These are phyloP conservation scores for Andrographis paniculata DNA, from an alignment of 305 asterid species.

Conservation along the genomic window DNA sequence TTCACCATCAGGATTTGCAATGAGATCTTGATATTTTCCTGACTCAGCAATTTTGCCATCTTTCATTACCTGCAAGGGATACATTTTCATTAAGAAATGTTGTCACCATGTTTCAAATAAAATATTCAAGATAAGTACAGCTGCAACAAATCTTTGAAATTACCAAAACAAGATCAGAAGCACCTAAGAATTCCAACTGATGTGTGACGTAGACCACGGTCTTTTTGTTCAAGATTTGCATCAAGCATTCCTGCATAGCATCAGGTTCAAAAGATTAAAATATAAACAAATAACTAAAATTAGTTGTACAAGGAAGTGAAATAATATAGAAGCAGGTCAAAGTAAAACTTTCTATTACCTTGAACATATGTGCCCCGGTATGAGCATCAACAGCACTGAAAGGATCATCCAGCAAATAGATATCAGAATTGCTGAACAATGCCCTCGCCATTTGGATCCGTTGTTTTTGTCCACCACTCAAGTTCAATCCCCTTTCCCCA, in stretches of 20 bases:
- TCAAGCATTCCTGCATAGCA: constrained; percentile 60
- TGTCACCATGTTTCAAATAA: not conserved
- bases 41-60: constrained; percentile 66
- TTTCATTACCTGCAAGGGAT: constrained; percentile 50
- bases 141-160: constrained; percentile 9
- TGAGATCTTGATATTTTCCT: constrained; percentile 58
- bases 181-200: constrained; percentile 7
- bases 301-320: not conserved
- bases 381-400: constrained; percentile 84
- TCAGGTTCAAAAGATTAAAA: constrained; percentile 2
- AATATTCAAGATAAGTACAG: not conserved
- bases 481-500: constrained; percentile 66
- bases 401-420: constrained; percentile 70
- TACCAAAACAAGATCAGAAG: constrained; percentile 72
- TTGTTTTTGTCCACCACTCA: constrained; percentile 85
- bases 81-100: not conserved
- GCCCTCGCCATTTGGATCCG: constrained; percentile 80
- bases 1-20: constrained; percentile 51
- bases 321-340: not conserved
- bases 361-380: constrained; percentile 78
- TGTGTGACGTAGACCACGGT: constrained; percentile 1
- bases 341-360: constrained; percentile 26
- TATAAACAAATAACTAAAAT: constrained; percentile 4
- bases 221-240: constrained; percentile 51
- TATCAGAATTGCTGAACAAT: constrained; percentile 51